Evolutionary conservation across 2,329 filamentous ascomycete species (phyloP), one percentile per base, ranked within the genome.

Genomic region (Alternaria brassicicola): DNA sequence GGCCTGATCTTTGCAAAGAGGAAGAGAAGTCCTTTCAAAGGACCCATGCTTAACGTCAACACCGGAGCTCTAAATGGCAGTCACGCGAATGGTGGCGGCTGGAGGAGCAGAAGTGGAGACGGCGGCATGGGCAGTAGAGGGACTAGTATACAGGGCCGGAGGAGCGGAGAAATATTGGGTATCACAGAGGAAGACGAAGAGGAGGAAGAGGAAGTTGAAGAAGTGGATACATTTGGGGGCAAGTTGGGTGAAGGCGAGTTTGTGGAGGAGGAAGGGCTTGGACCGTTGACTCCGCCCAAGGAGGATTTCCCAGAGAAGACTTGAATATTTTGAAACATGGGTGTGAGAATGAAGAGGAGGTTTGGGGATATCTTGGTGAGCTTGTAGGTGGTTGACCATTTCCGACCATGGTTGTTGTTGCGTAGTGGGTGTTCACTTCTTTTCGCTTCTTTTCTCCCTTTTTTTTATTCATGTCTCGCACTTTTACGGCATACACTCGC

Each of bases 11-110:
- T 95, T 71, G 91, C 92, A 1, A 92, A 92, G 73, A 81, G 91
- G 57, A 96, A 94, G 79, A 85, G 90, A 57, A 92, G 87, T 55
- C 76, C 93, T 2, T 95, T 96, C 81, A 94, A 94, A 74, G 92
- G 92, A 0, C 92, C 92, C 0, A 88, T 87, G 77, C 85, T 63
- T 80, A 72, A 66, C 26, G 57, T 88, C 45, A 82, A 81, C 52
- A 79, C 71, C n/a, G 76, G 61, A 4, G 28, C 13, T 35, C 4
- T 41, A 9, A 33, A 25, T 19, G 35, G 35, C 4, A 26, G 45
- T 12, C 19, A 33, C 26, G 21, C 25, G 2, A 35, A 17, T 10
- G 38, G 39, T 30, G 33, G 49, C 13, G 55, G 36, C 7, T 52
- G 58, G 50, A 47, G 54, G 33, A 38, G 55, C 26, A 39, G 58